These are phyloP conservation scores for Mycena crocata DNA, from an alignment of 768 basidiomycete species.

Conservation along the genomic window DNA sequence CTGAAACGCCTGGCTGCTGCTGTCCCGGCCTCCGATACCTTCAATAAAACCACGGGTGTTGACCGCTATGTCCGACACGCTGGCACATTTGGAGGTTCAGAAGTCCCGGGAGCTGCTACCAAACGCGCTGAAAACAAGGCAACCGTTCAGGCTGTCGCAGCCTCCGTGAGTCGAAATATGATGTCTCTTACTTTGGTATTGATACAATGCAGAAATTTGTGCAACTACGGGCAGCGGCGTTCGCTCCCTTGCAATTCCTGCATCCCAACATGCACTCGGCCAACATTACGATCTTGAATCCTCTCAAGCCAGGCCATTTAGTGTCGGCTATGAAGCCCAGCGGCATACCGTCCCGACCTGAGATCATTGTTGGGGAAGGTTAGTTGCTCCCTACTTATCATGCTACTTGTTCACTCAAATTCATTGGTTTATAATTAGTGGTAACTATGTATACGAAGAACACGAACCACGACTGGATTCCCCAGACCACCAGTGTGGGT, in stretches of 20 bases:
- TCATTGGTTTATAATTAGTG: too few species aligned
- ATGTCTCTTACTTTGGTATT: not conserved
- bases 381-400: not conserved
- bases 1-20: slow-evolving; percentile 5
- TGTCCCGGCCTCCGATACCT: not conserved
- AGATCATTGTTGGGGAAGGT: not conserved
- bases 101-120: not conserved
- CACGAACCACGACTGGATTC: slow-evolving; percentile 32
- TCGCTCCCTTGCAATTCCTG: not conserved
- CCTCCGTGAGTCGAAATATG: not conserved
- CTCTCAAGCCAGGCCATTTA: not conserved
- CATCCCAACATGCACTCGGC: not conserved
- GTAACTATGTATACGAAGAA: slow-evolving; percentile 33
- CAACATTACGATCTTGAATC: not conserved
- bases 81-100: not conserved
- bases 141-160: not conserved
- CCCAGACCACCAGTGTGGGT: slow-evolving; percentile 19
- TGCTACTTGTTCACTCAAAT: not conserved
- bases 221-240: not conserved
- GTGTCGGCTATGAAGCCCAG: not conserved
- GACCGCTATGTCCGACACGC: not conserved
- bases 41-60: slow-evolving; percentile 15
- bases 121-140: slow-evolving; percentile 2
- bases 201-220: not conserved
- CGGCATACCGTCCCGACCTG: too few species aligned